Evolutionary conservation across 176 grass and related monocot species (phyloP), one percentile per base, ranked within the genome.

Genomic region (Paspalum vaginatum): DNA sequence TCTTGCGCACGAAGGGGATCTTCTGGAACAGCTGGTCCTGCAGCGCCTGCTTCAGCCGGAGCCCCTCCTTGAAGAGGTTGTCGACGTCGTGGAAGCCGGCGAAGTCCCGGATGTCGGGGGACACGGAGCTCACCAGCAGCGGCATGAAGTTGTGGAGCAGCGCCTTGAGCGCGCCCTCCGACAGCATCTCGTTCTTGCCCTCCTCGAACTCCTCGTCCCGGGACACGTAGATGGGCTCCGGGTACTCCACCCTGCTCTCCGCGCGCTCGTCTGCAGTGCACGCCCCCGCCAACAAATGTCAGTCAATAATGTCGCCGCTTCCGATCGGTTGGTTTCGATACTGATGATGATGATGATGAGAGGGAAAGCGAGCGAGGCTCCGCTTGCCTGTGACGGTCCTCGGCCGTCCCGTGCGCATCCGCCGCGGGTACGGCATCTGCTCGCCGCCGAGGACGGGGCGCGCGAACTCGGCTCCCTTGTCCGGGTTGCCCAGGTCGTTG

Each of bases 11-110:
- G 68, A 93, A 85, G 13, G 96, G 93, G 75, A 99, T 87, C 61
- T 99, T 99, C 53, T 91, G 79, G 41, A 99, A 75, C 10, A 99
- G 86, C 64, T 99, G 92, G 68, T 99, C 96, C 40, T 99, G 92
- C 16, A 99, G 70, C 2, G 85, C 79, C 83, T 99, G 93, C 90
- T 95, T 99, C 9, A 93, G 78, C 1, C 90, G 90, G n/a, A 99
- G 84, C 0, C 96, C 96, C 42, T 93, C 93, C 82, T 99, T 99
- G 90, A 95, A 99, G 84, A 99, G 92, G 88, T 99, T 99, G 88
- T 99, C 92, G 2, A 99, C 75, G 64, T 99, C 96, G 45, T 99
- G 96, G 86, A 99, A 99, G 7, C 81, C 96, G 56, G 68, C 84
- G 86, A 99, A 99, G 84, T 99, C 93, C 5, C 79, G 70, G 79